Evolutionary conservation across 1,139 yeast species (phyloP), one percentile per base, ranked within the genome.

Genomic region (Suhomyces choctaworum): DNA sequence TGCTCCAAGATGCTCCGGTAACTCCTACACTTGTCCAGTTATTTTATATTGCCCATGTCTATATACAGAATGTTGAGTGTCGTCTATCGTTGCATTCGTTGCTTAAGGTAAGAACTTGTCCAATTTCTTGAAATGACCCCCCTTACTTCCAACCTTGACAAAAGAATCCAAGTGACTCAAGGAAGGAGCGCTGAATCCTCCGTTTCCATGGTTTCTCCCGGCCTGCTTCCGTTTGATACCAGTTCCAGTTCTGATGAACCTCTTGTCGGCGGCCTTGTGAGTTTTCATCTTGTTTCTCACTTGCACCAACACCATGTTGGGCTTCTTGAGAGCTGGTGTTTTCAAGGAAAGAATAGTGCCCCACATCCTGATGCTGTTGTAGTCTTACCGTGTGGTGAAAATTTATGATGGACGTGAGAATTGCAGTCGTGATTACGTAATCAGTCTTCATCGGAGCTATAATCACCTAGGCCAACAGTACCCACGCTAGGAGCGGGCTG

Each of bases 191-290:
- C 90, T 76, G 82, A 94, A 89, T 16, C 95, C 92, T 4, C 90
- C 88, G 52, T 88, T 89, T 31, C 97, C 97, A 60, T 89, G 97
- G 51, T 86, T 85, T 64, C 96, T 78, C 8, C 96, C 95, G 14
- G 95, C 86, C 50, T 80, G 82, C 40, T 87, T 87, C 54, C 81
- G 67, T 52, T 73, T 73, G 51, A 57, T 58, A 21, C 70, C 71
- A 31, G 57, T 55, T 3, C 73, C 73, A n/a, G 48, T 48, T 37
- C 45, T 81, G 25, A 48, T 44, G 35, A 48, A 47, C 30, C 52
- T 41, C 37, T 48, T 48, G 34, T 90, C 89, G 7, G 95, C 84
- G 6, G 88, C 81, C 52, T 82, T 77, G 52, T 82, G 85, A 7
- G 89, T 75, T 56, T 82, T 82, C 64, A 76, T 66, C 38, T 70